Evolutionary conservation across 495 filamentous ascomycete genomes (phyloP), one percentile per base, ranked within the genome.

Genomic region (Penicillium coffeae): DNA sequence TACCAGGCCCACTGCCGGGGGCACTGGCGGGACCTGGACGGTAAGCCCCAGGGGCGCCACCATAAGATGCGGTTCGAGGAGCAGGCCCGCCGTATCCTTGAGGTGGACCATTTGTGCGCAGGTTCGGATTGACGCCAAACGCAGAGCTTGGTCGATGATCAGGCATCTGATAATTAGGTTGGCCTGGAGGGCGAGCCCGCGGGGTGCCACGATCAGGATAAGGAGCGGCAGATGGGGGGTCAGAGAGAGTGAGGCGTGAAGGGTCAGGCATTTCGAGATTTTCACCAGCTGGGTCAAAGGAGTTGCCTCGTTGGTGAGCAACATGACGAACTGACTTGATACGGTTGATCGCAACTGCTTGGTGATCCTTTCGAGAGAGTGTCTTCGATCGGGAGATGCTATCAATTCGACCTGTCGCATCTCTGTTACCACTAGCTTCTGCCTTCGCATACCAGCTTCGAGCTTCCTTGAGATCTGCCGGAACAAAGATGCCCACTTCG

Each of bases 401-500:
- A 36, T 95, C 89, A 48, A 98, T 80, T 35, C 93, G 78, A 42
- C 76, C 80, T 18, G 77, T 75, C 8, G 93, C 93, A 64, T 98
- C 93, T 56, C 89, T 87, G 58, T 96, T 97, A 32, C 92, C 94
- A 63, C 90, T 89, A 35, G 87, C 84, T 14, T 90, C 86, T 15
- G 93, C 90, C 62, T 89, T 86, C 51, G 87, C 80, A 62, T 98
- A 98, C 93, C 93, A 98, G 49, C 71, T 82, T 51, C 85, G 76
- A 3, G 93, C 93, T 66, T 93, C 87, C 52, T 83, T 81, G 34
- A 96, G 71, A 62, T 96, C 85, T 21, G 86, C 83, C 2, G 77
- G 78, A 15, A 92, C 87, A 59, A 87, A 86, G 59, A 97, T 89
- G 48, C 93, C 93, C 52, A 98, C 92, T 66, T 98, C 93, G 65